Evolutionary conservation across 768 basidiomycete species (phyloP).

Genomic region (Pleurotus platypus): DNA sequence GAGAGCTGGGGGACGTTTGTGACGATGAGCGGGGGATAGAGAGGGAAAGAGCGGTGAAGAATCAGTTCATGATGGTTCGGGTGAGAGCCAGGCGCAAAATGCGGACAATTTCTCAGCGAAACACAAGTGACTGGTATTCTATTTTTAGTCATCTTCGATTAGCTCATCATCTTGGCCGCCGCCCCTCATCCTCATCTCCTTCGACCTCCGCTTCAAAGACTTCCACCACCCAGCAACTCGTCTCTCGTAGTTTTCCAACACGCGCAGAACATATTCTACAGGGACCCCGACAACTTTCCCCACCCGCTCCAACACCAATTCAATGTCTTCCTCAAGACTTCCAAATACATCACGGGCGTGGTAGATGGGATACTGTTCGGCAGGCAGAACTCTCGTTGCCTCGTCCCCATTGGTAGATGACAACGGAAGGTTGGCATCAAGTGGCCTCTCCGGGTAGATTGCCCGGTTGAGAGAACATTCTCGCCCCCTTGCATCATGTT

Average conservation of each 20-base stretch:
- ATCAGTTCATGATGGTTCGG: constrained; percentile 8
- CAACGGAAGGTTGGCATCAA: constrained; percentile 12
- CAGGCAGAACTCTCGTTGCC: constrained; percentile 37
- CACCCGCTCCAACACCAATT: constrained; percentile 45
- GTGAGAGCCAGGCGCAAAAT: constrained; percentile 5
- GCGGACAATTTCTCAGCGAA: neutral
- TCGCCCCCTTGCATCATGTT: constrained; percentile 9
- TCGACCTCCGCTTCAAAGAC: constrained; percentile 18
- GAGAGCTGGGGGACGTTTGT: neutral
- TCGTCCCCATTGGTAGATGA: constrained; percentile 10
- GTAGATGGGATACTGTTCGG: constrained; percentile 62
- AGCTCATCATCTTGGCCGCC: constrained; percentile 5
- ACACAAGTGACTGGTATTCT: neutral
- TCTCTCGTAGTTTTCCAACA: constrained; percentile 67
- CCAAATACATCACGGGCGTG: constrained; percentile 67
- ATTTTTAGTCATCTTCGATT: constrained; percentile 7
- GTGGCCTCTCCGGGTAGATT: neutral
- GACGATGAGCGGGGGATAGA: constrained; percentile 3
- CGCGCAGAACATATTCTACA: constrained; percentile 43
- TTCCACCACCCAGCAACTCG: constrained; percentile 53
- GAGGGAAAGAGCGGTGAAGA: constrained; percentile 7
- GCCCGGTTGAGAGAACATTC: constrained; percentile 12
- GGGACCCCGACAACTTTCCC: constrained; percentile 55
- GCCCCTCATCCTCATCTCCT: constrained; percentile 10
- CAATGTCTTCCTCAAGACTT: constrained; percentile 46